Percentiles rank a stretch among this genome's conserved stretches.
These are phyloP conservation scores for Gigaspora rosea DNA, from an alignment of 192 early-diverging fungal genomes.

Conservation along the genomic window DNA sequence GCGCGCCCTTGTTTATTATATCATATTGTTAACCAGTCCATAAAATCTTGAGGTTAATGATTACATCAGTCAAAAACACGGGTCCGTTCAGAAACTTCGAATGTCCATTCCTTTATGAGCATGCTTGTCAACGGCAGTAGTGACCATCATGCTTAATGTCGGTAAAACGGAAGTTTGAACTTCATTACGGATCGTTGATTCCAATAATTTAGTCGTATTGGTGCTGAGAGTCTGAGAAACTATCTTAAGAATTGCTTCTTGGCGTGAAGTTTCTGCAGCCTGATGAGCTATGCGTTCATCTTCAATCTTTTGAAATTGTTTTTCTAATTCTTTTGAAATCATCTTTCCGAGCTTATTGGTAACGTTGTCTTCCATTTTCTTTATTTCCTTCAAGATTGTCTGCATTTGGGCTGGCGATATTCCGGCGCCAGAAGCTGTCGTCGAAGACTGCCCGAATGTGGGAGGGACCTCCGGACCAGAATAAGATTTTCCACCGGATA, in stretches of 20 bases:
- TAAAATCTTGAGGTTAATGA: not conserved
- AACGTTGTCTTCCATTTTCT: conserved; percentile 35
- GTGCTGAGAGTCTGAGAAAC: conserved; percentile 48
- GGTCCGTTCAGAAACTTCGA: not conserved
- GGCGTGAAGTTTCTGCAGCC: conserved; percentile 46
- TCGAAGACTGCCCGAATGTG: not conserved
- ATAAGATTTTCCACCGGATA: not conserved
- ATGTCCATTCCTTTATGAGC: conserved; percentile 35
- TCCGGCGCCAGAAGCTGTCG: not conserved
- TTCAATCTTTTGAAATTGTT: conserved; percentile 34
- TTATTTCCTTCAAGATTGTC: conserved; percentile 28
- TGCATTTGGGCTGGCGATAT: conserved; percentile 16
- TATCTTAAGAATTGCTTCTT: conserved; percentile 47
- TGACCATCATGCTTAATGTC: conserved; percentile 42
- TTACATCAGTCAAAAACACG: not conserved
- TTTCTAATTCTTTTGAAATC: conserved; percentile 35
- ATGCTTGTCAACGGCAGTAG: conserved; percentile 45
- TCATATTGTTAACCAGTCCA: not conserved
- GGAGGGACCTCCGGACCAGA: not conserved
- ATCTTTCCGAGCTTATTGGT: conserved; percentile 34
- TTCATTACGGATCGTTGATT: conserved; percentile 49
- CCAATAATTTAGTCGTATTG: conserved; percentile 49
- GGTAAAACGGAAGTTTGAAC: conserved; percentile 47
- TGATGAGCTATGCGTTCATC: conserved; percentile 36
- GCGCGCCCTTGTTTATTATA: too few species aligned